Base-by-base conservation (phyloP, 2,329 filamentous ascomycete species). In the Coleophoma cylindrospora region DNA sequence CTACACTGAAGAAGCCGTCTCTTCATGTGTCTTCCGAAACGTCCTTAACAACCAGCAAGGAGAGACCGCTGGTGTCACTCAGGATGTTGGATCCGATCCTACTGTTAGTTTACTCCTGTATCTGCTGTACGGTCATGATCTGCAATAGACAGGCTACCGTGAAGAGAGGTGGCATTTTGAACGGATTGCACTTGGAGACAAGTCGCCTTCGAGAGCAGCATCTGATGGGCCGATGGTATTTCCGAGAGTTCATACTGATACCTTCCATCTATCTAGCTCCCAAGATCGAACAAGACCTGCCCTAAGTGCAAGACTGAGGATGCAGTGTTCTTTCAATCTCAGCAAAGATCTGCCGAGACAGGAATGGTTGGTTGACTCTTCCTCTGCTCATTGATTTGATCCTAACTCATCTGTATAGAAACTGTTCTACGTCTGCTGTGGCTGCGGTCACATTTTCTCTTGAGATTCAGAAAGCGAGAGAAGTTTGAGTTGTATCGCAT, bases 251-350 rank as follows among this genome's bases (percentile, higher is more conserved):
- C 57, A 60, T 67, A 65, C 70, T 72, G 61, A 71, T 65, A 51
- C 68, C 60, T 59, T 64, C 64, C 64, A 60, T 61, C 56, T 62
- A 59, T 77, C 66, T 81, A 96, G 91, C 88, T 97, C 69, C 94
- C 94, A 57, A 86, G 91, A 64, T 86, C 90, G 62, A 89, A 90
- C 68, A 90, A 88, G 72, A 79, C 80, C 53, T 99, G 94, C 73
- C 90, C 91, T 47, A 80, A 77, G 60, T 99, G 95, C 76, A 79
- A 81, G 58, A 87, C 94, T 69, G 83, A 84, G 61, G 91, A 97
- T 72, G 91, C 91, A 43, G 95, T 99, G 53, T 99, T 96, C 74
- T 99, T 99, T 76, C 94, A 99, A 74, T 96, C 91, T 54, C 94
- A 99, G 68, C 91, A 97, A 75, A 87, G 94, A 71, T 96, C 87